A percentile compares a stretch with the other conserved stretches of the same genome.
Evolutionary conservation across 2,329 filamentous ascomycete genomes (phyloP).

Genomic region (Fusarium nygamai): DNA sequence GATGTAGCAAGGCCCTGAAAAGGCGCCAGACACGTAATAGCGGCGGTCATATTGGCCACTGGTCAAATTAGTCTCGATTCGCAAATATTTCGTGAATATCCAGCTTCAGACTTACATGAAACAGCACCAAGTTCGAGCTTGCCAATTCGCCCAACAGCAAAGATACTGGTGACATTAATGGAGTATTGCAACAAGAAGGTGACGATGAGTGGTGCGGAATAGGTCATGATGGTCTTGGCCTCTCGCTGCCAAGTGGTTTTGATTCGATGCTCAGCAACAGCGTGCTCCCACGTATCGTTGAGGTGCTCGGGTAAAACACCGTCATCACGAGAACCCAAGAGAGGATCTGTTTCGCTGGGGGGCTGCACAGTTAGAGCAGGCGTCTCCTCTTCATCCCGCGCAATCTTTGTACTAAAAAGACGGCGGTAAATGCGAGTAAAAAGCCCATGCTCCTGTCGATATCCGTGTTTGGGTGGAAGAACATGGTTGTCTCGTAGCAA

Average conservation of each 20-base stretch:
- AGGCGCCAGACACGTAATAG: slow-evolving; percentile 80
- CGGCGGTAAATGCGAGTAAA: slow-evolving; percentile 56
- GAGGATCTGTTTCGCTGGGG: slow-evolving; percentile 53
- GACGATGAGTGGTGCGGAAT: slow-evolving; percentile 73
- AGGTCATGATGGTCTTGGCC: slow-evolving; percentile 79
- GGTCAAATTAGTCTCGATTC: slow-evolving; percentile 13
- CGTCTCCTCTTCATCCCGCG: slow-evolving; percentile 51
- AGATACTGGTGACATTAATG: slow-evolving; percentile 82
- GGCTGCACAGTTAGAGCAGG: slow-evolving; percentile 48
- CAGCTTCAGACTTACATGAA: slow-evolving; percentile 47
- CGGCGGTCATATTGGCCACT: slow-evolving; percentile 77
- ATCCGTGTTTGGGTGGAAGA: slow-evolving; percentile 67
- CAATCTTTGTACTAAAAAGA: slow-evolving; percentile 66
- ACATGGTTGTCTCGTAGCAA: slow-evolving; percentile 73
- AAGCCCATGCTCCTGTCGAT: slow-evolving; percentile 47
- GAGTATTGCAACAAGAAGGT: slow-evolving; percentile 87
- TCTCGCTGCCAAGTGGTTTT: slow-evolving; percentile 93
- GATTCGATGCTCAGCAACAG: slow-evolving; percentile 81
- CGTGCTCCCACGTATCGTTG: slow-evolving; percentile 84
- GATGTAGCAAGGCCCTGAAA: slow-evolving; percentile 89
- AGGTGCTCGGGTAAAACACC: slow-evolving; percentile 65
- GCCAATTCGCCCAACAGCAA: slow-evolving; percentile 80
- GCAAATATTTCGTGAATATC: neutral
- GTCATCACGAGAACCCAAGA: slow-evolving; percentile 51
- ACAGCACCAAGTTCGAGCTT: slow-evolving; percentile 64